phyloP scores from a whole-genome alignment of 768 basidiomycete genomes.

The Russula abietina region DNA sequence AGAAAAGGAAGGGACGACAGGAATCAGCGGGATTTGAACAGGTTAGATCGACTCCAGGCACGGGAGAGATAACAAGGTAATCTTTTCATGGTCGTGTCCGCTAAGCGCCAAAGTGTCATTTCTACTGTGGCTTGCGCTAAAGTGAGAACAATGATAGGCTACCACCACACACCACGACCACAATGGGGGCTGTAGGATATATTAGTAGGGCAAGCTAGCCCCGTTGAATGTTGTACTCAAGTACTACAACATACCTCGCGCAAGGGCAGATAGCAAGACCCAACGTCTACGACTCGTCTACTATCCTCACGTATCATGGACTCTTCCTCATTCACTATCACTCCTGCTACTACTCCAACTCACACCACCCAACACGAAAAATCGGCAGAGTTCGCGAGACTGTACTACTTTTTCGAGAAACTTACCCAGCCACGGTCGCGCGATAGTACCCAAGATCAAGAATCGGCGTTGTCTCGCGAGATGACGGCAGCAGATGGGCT shows the following conservation, averaged over 20 bases:
- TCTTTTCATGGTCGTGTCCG: not conserved
- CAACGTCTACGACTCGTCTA: not conserved
- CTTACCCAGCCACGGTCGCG: slow-evolving; percentile 19
- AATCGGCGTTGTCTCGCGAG: not conserved
- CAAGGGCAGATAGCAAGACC: slow-evolving; percentile 4
- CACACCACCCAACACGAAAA: slow-evolving; percentile 3
- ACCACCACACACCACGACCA: slow-evolving; percentile 8
- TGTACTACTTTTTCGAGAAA: slow-evolving; percentile 26
- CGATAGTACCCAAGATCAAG: not conserved
- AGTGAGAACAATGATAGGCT: slow-evolving; percentile 17
- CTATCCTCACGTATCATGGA: slow-evolving; percentile 3
- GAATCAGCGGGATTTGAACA: too few species aligned
- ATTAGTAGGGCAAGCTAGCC: not conserved
- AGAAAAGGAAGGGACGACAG: not conserved
- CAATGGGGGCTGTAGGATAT: slow-evolving; percentile 7
- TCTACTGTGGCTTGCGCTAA: slow-evolving; percentile 1
- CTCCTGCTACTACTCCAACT: not conserved
- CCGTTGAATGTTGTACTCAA: not conserved
- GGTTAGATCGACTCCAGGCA: too few species aligned
- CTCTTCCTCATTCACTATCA: not conserved
- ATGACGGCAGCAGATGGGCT: not conserved
- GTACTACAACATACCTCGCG: not conserved
- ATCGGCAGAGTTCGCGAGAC: slow-evolving; percentile 23
- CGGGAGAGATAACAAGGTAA: slow-evolving; percentile 2
- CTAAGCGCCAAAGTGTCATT: slow-evolving; percentile 4